Percentiles rank a stretch among this genome's conserved stretches.
phyloP scores from a whole-genome alignment of 139 green algal species.

The Marvania coccoides region DNA sequence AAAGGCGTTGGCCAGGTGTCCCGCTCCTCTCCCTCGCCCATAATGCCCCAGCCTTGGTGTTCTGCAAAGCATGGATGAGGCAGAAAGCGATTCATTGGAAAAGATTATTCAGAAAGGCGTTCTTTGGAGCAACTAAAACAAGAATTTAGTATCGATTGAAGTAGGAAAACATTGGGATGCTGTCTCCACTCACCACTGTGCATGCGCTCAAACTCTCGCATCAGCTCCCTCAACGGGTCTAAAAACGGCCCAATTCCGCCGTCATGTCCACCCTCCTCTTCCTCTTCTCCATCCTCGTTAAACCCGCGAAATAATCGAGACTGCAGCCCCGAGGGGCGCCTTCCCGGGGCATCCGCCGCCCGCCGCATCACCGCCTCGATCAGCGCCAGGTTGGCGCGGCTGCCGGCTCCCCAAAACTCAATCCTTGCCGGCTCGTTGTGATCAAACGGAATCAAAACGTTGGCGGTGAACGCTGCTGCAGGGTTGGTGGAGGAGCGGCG shows the following conservation, averaged over 20 bases:
- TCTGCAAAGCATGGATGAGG: background rate
- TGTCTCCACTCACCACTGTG: background rate
- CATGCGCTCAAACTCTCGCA: conserved; percentile 15
- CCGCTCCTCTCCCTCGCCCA: background rate
- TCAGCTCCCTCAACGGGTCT: conserved; percentile 5
- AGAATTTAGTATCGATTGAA: background rate
- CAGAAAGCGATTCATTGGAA: background rate
- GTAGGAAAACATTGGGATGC: background rate
- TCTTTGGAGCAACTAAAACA: background rate
- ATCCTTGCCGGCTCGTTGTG: background rate
- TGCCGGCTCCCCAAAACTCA: background rate
- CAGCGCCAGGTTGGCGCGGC: background rate
- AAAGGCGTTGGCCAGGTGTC: conserved; percentile 7
- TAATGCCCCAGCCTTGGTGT: background rate
- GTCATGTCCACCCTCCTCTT: background rate
- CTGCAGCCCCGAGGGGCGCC: too few species aligned
- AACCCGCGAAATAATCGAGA: too few species aligned
- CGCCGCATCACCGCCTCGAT: background rate
- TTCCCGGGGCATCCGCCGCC: background rate
- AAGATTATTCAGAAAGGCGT: background rate
- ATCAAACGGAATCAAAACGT: background rate
- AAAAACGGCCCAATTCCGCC: background rate
- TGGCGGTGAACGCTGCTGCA: background rate
- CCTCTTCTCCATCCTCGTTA: background rate
- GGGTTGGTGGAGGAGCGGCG: background rate